Conservation (phyloP, 2,329 filamentous ascomycete genomes). For the Colletotrichum tropicicola region DNA sequence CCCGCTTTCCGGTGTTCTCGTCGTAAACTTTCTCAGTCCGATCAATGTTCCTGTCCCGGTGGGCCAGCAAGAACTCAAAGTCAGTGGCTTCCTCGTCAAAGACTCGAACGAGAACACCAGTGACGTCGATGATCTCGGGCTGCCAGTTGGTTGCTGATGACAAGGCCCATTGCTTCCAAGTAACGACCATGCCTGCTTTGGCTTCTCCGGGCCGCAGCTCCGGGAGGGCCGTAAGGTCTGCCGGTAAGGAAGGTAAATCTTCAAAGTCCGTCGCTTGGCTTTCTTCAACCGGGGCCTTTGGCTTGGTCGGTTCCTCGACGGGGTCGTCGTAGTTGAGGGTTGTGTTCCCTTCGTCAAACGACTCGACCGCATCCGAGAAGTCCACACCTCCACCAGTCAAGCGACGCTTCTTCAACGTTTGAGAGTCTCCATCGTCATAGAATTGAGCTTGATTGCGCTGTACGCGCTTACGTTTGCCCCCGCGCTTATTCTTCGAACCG, state of each 20-base stretch:
- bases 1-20: slow-evolving; percentile 72
- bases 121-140: slow-evolving; percentile 70
- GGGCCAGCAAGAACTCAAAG: slow-evolving; percentile 73
- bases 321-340: slow-evolving; percentile 51
- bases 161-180: slow-evolving; percentile 72
- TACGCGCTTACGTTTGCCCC: slow-evolving; percentile 59
- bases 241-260: slow-evolving; percentile 71
- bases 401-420: slow-evolving; percentile 26
- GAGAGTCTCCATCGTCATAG: slow-evolving; percentile 43
- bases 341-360: slow-evolving; percentile 36
- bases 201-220: slow-evolving; percentile 57
- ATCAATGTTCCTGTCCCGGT: slow-evolving; percentile 69
- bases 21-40: slow-evolving; percentile 69
- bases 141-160: slow-evolving; percentile 72
- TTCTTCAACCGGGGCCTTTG: slow-evolving; percentile 41
- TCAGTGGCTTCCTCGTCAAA: slow-evolving; percentile 58
- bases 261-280: slow-evolving; percentile 60
- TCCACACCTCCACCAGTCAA: background rate
- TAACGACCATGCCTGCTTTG: slow-evolving; percentile 69
- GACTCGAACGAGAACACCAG: slow-evolving; percentile 70
- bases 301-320: slow-evolving; percentile 30
- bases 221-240: slow-evolving; percentile 63
- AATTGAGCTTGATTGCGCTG: slow-evolving; percentile 50
- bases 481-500: slow-evolving; percentile 44
- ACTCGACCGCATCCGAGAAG: slow-evolving; percentile 15